Percentiles rank a stretch among this genome's conserved stretches.
These are phyloP conservation scores for Penicillium desertorum DNA, from an alignment of 495 filamentous ascomycete genomes.

Conservation along the genomic window DNA sequence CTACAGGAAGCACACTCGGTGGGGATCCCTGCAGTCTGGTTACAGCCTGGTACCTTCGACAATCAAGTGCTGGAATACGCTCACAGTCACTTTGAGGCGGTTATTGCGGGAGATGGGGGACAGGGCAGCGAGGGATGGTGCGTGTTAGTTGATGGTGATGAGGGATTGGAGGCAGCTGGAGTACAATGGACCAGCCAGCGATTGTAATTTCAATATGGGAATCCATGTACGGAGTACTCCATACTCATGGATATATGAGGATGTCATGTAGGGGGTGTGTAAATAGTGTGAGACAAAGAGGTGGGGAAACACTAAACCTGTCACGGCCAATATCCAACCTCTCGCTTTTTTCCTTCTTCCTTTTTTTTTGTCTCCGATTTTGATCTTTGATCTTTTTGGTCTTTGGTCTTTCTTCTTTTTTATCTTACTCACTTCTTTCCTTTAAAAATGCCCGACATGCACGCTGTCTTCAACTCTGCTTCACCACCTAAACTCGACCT, in stretches of 20 bases:
- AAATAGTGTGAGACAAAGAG: slow-evolving; percentile 2
- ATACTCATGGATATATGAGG: neutral
- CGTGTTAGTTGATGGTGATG: slow-evolving; percentile 86
- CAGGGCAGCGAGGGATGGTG: slow-evolving; percentile 79
- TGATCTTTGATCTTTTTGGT: slow-evolving; percentile 3
- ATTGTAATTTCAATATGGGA: slow-evolving; percentile 26
- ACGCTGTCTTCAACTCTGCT: slow-evolving; percentile 48
- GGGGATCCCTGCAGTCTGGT: slow-evolving; percentile 79
- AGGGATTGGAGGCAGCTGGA: slow-evolving; percentile 61
- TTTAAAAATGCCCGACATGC: slow-evolving; percentile 40
- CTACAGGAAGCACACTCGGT: slow-evolving; percentile 77
- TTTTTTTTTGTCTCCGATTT: slow-evolving; percentile 3
- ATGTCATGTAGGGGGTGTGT: slow-evolving; percentile 8
- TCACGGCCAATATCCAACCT: slow-evolving; percentile 2
- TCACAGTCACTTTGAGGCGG: slow-evolving; percentile 61
- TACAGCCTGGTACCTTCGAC: slow-evolving; percentile 89
- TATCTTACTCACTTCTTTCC: slow-evolving; percentile 8
- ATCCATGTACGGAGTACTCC: neutral
- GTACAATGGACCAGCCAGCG: slow-evolving; percentile 47
- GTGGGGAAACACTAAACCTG: neutral
- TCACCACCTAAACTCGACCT: slow-evolving; percentile 55
- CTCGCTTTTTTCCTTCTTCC: slow-evolving; percentile 2
- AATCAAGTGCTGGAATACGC: slow-evolving; percentile 69
- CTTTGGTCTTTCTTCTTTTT: slow-evolving; percentile 2
- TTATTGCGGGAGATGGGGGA: slow-evolving; percentile 69